Base-by-base conservation (phyloP, 228 moss, liverwort and hornwort genomes). In the Sphagnum magellanicum region DNA sequence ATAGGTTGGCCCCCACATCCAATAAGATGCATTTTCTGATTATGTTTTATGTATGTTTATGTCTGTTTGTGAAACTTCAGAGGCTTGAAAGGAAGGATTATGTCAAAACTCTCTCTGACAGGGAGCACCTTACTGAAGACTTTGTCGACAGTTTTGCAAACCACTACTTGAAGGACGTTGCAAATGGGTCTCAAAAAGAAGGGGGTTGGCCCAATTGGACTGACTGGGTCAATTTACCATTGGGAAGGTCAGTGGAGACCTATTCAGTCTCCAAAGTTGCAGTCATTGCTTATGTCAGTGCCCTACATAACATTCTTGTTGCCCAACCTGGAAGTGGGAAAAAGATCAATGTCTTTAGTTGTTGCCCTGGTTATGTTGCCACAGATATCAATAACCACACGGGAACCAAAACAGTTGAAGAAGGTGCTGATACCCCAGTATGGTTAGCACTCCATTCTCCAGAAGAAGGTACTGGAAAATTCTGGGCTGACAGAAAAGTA, bases 231-330 rank as follows among this genome's bases (percentile, higher is more conserved):
- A 32, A 32, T 32, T 32, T 32, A 1, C 32, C 32, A 32, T 32
- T 32, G 0, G 32, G 32, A 32, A 32, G 32, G 32, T 0, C 32
- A 32, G 32, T 32, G 32, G 32, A 32, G 32, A 32, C 12, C 4
- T 88, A 88, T 71, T 71, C 13, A 63, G 78, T 78, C 0, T 82
- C 82, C n/a, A 88, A 85, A 73, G 72, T 16, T 69, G 79, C 84
- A 0, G 73, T 80, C 55, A 82, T 84, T 51, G 80, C 74, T 4
- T 88, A 85, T 57, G 74, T 85, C 65, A 79, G 76, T 6, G 48
- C 82, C 15, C n/a, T 84, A 55, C 77, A 76, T 12, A 75, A 66
- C 11, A 63, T 65, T 4, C 10, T 88, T 71, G 69, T 61, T 5
- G n/a, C 16, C 15, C 49, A 78, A 12, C 12, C 62, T 12, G 57